These are phyloP conservation scores for Diaporthe citrichinensis DNA, from an alignment of 2,329 filamentous ascomycete genomes.

Conservation along the genomic window DNA sequence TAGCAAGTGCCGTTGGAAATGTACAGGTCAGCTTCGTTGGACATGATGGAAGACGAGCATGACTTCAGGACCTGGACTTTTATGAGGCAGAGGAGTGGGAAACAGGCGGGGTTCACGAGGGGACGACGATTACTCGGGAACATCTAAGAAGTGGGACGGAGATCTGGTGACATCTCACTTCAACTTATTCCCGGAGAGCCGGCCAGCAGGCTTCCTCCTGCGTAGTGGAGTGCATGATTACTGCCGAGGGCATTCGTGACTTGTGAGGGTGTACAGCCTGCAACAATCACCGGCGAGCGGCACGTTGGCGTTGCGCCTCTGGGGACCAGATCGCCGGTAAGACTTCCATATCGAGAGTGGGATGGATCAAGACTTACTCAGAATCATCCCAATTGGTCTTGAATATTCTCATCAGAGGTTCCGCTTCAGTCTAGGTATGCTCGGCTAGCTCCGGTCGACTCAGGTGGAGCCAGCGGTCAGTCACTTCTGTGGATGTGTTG, in stretches of 20 bases:
- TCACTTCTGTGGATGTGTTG: too few species aligned
- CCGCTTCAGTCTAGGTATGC: background rate
- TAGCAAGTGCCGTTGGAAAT: constrained; percentile 30
- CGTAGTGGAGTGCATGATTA: background rate
- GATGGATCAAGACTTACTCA: background rate
- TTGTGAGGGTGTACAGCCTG: constrained; percentile 6
- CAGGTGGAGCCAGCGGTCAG: background rate
- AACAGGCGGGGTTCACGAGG: background rate
- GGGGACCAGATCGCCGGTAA: background rate
- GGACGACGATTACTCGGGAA: background rate
- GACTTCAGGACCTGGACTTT: background rate
- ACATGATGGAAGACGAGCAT: constrained; percentile 3
- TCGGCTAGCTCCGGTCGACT: background rate
- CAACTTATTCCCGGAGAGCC: background rate
- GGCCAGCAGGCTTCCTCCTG: background rate
- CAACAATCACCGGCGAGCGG: background rate
- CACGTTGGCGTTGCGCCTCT: background rate
- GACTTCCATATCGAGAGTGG: constrained; percentile 5
- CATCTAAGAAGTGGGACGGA: background rate
- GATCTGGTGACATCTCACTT: background rate
- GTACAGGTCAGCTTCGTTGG: constrained; percentile 28
- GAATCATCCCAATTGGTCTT: background rate
- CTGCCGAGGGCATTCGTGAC: constrained; percentile 1
- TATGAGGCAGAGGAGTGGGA: background rate
- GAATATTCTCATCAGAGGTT: background rate